These are phyloP conservation scores for Diaporthe aspalathi DNA, from an alignment of 2,329 filamentous ascomycete genomes.

Conservation along the genomic window DNA sequence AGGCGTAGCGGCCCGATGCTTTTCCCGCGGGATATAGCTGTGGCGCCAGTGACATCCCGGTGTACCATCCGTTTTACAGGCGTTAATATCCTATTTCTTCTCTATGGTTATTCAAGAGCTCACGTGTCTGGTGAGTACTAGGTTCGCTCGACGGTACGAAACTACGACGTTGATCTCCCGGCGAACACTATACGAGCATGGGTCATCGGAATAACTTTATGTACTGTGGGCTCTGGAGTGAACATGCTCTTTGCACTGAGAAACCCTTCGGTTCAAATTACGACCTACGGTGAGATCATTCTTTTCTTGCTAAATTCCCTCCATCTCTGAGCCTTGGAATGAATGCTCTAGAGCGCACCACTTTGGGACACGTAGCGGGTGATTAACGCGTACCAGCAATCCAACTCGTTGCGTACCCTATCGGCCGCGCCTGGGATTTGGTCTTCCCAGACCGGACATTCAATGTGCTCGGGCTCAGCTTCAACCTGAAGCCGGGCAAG, in stretches of 20 bases:
- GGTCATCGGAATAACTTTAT: slow-evolving; percentile 70
- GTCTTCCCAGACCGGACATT: slow-evolving; percentile 65
- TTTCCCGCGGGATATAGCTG: too few relatives aligned
- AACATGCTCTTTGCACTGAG: slow-evolving; percentile 72
- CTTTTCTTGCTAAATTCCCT: too few relatives aligned
- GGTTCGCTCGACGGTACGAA: slow-evolving; percentile 73
- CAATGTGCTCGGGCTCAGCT: slow-evolving; percentile 63
- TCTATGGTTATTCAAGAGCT: background rate
- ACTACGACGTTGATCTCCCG: slow-evolving; percentile 73
- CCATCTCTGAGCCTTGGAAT: too few relatives aligned
- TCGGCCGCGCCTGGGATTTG: slow-evolving; percentile 66
- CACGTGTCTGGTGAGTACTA: slow-evolving; percentile 47
- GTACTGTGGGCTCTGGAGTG: slow-evolving; percentile 70
- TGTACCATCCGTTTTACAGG: too few relatives aligned
- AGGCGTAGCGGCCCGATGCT: too few relatives aligned
- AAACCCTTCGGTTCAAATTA: slow-evolving; percentile 69
- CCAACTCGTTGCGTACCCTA: slow-evolving; percentile 71
- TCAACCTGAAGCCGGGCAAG: slow-evolving; percentile 66
- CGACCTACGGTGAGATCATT: too few relatives aligned
- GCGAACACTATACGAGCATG: slow-evolving; percentile 74
- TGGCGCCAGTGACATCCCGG: too few relatives aligned
- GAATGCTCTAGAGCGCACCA: too few relatives aligned
- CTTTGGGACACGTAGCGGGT: too few relatives aligned
- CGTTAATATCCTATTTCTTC: too few relatives aligned
- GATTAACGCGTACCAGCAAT: too few relatives aligned